Evolutionary conservation across 331 rosid species (phyloP).

Genomic region (Quercus lobata): DNA sequence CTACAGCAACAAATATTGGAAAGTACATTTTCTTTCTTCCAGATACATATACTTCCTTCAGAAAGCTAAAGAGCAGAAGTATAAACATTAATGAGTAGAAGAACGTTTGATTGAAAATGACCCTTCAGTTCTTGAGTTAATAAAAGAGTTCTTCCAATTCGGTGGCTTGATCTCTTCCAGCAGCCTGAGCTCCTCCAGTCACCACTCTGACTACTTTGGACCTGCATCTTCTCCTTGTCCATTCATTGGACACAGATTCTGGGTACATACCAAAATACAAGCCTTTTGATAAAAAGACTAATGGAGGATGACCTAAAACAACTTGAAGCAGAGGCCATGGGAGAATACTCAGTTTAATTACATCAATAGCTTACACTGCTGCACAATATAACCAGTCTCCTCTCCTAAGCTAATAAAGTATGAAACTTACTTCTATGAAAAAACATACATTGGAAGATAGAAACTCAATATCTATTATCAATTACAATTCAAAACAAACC

Average conservation of each 20-base stretch:
- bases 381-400: neutral
- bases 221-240: neutral
- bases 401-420: neutral
- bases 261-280: neutral
- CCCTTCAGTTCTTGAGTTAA: neutral
- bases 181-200: neutral
- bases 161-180: neutral
- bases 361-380: neutral
- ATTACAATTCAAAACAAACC: neutral
- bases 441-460: neutral
- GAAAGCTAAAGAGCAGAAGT: conserved; percentile 2
- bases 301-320: neutral
- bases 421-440: neutral
- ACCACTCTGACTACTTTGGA: neutral
- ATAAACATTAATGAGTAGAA: neutral
- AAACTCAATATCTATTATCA: neutral
- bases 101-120: neutral
- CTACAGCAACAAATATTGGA: neutral
- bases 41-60: neutral
- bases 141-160: neutral
- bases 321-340: neutral
- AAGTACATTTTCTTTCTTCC: conserved; percentile 4
- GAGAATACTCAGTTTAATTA: neutral
- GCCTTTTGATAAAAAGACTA: neutral
- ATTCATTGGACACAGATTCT: neutral